Conservation (phyloP, 352 stramenopile species). For the Blastocystis sp. region DNA sequence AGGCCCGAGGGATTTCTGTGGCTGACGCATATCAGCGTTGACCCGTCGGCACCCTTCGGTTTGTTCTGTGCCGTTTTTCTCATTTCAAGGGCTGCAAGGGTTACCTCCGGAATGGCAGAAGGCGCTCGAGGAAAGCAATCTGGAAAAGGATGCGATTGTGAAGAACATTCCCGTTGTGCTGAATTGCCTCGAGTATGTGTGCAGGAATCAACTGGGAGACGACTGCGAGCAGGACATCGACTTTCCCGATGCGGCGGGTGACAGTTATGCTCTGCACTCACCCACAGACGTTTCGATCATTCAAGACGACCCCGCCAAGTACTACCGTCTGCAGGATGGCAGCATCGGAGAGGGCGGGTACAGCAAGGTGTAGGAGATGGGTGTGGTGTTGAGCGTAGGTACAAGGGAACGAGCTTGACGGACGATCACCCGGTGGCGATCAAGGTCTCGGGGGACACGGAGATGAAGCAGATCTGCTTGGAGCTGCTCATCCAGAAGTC, state of each 20-base stretch:
- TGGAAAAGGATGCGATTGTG: conserved; percentile 78
- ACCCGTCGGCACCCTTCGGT: conserved; percentile 75
- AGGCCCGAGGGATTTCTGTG: not conserved
- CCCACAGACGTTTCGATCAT: conserved; percentile 76
- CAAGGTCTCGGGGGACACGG: conserved; percentile 76
- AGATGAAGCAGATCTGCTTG: conserved; percentile 78
- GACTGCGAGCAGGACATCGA: too few species aligned
- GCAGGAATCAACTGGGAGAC: not conserved
- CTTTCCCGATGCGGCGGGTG: too few species aligned
- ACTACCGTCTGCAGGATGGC: conserved; percentile 9
- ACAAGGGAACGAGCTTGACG: not conserved
- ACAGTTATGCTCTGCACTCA: too few species aligned
- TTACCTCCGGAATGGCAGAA: conserved; percentile 78
- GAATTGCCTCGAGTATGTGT: conserved; percentile 3
- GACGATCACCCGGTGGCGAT: conserved; percentile 77
- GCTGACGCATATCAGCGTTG: conserved; percentile 77
- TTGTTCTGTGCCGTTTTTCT: not conserved
- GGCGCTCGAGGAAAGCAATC: conserved; percentile 79
- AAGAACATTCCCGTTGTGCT: conserved; percentile 1
- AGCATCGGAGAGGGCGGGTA: conserved; percentile 79
- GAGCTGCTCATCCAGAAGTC: conserved; percentile 80
- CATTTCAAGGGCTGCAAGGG: conserved; percentile 75
- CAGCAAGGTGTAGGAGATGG: conserved; percentile 78
- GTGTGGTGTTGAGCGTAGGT: conserved; percentile 61
- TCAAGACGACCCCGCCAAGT: conserved; percentile 76